phyloP scores from a whole-genome alignment of 1,284 basidiomycete species.

The Ceratobasidium sp. region DNA sequence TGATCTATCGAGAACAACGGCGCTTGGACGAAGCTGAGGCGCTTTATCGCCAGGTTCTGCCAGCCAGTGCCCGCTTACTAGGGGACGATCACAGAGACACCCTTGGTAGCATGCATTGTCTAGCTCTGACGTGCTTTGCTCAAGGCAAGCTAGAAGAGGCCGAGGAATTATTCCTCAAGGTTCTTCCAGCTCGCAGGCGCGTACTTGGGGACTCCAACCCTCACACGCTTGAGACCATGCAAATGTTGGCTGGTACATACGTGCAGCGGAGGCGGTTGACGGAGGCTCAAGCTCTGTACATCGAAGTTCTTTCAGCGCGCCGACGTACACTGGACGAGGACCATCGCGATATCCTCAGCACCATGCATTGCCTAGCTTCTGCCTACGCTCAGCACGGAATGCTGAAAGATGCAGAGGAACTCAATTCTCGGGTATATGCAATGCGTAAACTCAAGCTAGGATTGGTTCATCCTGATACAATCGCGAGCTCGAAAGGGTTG shows the following conservation, averaged over 20 bases:
- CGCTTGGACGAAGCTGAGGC: background rate
- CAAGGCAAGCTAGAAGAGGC: background rate
- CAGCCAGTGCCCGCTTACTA: background rate
- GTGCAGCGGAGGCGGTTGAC: background rate
- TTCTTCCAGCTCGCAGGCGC: background rate
- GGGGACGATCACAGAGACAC: background rate
- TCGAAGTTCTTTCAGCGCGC: background rate
- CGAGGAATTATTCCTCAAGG: background rate
- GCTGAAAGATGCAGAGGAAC: background rate
- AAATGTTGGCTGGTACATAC: constrained; percentile 4
- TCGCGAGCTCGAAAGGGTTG: background rate
- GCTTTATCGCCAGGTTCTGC: background rate
- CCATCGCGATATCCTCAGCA: constrained; percentile 12
- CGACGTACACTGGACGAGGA: background rate
- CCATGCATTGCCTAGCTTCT: background rate
- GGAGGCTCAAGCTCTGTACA: background rate
- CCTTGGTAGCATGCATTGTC: background rate
- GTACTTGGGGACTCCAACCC: background rate
- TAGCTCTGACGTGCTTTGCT: background rate
- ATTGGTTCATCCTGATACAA: background rate
- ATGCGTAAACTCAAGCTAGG: background rate
- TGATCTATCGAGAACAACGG: background rate
- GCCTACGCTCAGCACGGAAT: background rate
- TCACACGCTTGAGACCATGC: background rate
- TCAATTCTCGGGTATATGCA: constrained; percentile 1